A percentile compares a stretch with the other conserved stretches of the same genome.
phyloP scores from a whole-genome alignment of 495 filamentous ascomycete species.

The Penicillium desertorum region DNA sequence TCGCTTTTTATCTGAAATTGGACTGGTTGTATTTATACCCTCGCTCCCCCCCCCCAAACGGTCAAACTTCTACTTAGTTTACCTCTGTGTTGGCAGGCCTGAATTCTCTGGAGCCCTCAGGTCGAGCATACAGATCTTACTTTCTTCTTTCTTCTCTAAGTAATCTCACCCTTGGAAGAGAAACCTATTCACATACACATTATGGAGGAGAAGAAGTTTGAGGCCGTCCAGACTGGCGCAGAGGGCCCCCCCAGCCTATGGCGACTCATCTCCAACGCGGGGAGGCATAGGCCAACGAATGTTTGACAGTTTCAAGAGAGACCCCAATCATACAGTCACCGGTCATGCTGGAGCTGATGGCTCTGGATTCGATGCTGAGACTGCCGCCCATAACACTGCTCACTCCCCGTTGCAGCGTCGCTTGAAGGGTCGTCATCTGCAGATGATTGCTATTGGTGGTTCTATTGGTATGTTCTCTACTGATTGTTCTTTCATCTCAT shows the following conservation, averaged over 20 bases:
- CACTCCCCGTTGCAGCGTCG: slow-evolving; percentile 71
- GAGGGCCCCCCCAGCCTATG: slow-evolving; percentile 40
- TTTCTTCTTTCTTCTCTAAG: neutral
- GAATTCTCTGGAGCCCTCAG: neutral
- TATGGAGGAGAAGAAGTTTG: slow-evolving; percentile 44
- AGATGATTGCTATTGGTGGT: slow-evolving; percentile 97
- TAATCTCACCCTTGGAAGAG: neutral
- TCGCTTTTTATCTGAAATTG: slow-evolving; percentile 4
- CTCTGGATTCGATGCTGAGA: slow-evolving; percentile 70
- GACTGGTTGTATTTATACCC: slow-evolving; percentile 2
- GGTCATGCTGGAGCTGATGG: slow-evolving; percentile 56
- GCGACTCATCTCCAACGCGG: slow-evolving; percentile 35
- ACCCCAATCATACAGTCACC: slow-evolving; percentile 65
- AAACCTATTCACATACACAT: neutral
- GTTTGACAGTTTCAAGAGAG: slow-evolving; percentile 78
- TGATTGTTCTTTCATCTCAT: neutral
- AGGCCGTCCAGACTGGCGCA: slow-evolving; percentile 24
- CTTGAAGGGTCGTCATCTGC: slow-evolving; percentile 81
- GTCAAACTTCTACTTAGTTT: neutral
- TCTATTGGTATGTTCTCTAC: slow-evolving; percentile 68
- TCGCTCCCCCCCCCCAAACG: neutral
- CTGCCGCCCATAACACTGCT: slow-evolving; percentile 72
- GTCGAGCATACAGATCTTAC: neutral
- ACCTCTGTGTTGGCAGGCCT: neutral
- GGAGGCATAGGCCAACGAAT: slow-evolving; percentile 48